Base-by-base conservation (phyloP, 208 protist genomes). In the Acanthamoeba royreba region DNA sequence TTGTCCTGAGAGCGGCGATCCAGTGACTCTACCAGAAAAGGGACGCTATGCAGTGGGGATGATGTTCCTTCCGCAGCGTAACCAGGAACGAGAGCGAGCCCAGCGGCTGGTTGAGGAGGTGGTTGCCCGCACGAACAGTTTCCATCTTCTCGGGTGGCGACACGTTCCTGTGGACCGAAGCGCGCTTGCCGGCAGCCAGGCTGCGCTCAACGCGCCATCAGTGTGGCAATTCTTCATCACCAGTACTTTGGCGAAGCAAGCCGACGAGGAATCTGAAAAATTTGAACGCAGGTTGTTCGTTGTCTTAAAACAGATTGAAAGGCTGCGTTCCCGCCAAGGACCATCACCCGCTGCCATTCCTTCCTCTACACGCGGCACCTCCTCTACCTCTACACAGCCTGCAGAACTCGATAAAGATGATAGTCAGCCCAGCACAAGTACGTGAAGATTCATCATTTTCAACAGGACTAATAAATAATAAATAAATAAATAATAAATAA, bases 101-200 rank as follows among this genome's bases (percentile, higher is more conserved):
- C 45, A 94, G 45, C 19, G 43, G 19, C 7, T 92, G 38, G 42
- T 97, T 38, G 95, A 95, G 85, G 42, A 13, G 5, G n/a, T 95
- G 2, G 94, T 91, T 11, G 31, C 1, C 19, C 46, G 69, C 28
- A 45, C 91, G 4, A 92, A 94, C 25, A 3, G 35, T 25, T 81
- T 97, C 13, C 31, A 88, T 2, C 69, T 98, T 0, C 74, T 97
- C 8, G 96, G 94, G 5, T 97, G 97, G 96, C 66, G 96, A 0
- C 52, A 92, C 19, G 93, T 97, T 15, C 96, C 96, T 1, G 47
- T 93, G n/a, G 93, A 95, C 33, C 46, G 38, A 42, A 94, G 19
- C 17, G 53, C 28, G 47, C 17, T 55, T 17, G 52, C 28, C 1
- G 19, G 49, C 4, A 42, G 52, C 0, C 8, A 22, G 7, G 91